Base-by-base conservation (phyloP, 169 alveolate genomes). In the Amoebophrya sp. region DNA sequence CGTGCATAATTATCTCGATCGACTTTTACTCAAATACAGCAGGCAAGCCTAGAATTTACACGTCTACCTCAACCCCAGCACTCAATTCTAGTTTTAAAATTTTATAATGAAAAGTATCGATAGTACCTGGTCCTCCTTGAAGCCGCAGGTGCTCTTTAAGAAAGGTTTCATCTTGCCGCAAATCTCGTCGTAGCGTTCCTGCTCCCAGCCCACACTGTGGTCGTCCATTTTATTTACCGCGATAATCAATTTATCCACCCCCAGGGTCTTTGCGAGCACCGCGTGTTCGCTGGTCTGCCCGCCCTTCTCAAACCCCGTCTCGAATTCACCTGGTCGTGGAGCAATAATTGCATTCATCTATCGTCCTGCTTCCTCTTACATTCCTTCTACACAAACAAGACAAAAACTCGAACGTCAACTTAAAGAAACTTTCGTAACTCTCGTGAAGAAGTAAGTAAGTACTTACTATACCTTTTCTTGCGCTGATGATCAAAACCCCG, bases 261-360 rank as follows among this genome's bases (percentile, higher is more conserved):
- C 98, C 53, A 98, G 94, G 18, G 99, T 98, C 94, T 97, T 99
- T 53, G 99, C 99, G 39, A 99, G 97, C 95, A 98, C 93, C n/a
- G 99, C 99, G 94, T 99, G 99, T 93, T 99, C 99, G 91, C 99
- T 95, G 47, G 99, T 99, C 94, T 99, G 99, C 0, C 99, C 99
- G 32, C 99, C 99, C 89, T 98, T 95, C 91, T 99, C 99, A 95
- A 99, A 99, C 29, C 99, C 99, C 2, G 99, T 96, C 94, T 99
- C 99, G 94, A 98, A 99, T 95, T 99, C 99, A 23, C 99, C 99
- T 92, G 66, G 18, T n/a, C n/a, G n/a, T n/a, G n/a, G n/a, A n/a
- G n/a, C n/a, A n/a, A n/a, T n/a, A n/a, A n/a, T n/a, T n/a, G n/a
- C n/a, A n/a, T n/a, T n/a, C n/a, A n/a, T n/a, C n/a, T n/a, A n/a